Evolutionary conservation across 345 rosid species (phyloP), one percentile per base, ranked within the genome.

Genomic region (Kernera saxatilis): DNA sequence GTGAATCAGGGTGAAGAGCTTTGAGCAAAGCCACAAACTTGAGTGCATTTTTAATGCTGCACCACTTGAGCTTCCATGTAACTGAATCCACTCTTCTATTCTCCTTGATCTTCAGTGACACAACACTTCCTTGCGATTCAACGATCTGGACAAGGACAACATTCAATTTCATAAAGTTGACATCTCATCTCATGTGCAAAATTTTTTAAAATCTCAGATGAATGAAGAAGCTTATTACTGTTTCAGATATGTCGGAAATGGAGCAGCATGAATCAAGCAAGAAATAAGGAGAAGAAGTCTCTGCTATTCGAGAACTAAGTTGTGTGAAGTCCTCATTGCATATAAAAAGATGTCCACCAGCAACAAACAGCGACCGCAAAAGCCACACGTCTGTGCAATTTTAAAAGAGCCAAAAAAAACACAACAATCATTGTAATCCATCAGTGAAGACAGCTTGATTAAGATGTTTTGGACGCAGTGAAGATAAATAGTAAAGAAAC

Each of bases 331-430:
- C 92, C 76, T 93, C 98, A 17, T 33, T 22, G 58, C 97, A 93
- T 43, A 93, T 63, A 67, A 93, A 78, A 69, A 90, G 73, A 63
- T 79, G 79, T 33, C 80, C 82, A 77, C 81, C 81, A 53, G 80
- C 79, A 44, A 93, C 85, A 81, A 90, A 83, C 46, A 93, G 76
- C 6, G 97, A 88, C 78, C 97, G 80, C 64, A 78, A 64, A 50
- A 73, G 52, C 98, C 98, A 88, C 29, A 65, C 84, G 30, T 76
- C 98, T 90, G 83, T 78, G 75, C 70, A 79, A 19, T 56, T 43
- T 8, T 44, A 22, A 69, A 9, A 1, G 30, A n/a, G 56, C 51
- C 36, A 30, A 29, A 27, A 29, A 56, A 7, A 1, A 64, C 4
- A 55, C 43, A 46, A 56, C 49, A 37, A 10, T 56, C 41, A 48